phyloP scores from a whole-genome alignment of 148 eudicot species.

The Pharnaceum exiguum region DNA sequence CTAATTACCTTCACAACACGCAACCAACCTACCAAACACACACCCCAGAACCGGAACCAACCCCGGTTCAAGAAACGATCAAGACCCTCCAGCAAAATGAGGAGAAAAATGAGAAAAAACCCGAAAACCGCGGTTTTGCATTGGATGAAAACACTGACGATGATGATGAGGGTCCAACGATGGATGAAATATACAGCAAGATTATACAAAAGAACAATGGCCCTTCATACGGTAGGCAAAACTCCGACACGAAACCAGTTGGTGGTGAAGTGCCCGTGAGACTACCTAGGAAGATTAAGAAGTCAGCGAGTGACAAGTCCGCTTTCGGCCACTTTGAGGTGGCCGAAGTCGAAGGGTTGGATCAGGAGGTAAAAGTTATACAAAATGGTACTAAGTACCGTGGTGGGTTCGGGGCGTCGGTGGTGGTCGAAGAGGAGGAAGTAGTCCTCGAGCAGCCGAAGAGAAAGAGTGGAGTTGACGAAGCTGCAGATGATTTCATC shows the following conservation, averaged over 20 bases:
- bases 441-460: neutral
- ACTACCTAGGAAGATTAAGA: conserved; percentile 55
- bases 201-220: conserved; percentile 14
- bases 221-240: conserved; percentile 34
- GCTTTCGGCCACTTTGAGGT: conserved; percentile 18
- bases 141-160: too few relatives aligned
- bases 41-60: conserved; percentile 14
- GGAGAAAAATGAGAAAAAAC: neutral
- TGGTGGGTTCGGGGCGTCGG: too few relatives aligned
- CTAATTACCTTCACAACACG: conserved; percentile 10
- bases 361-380: too few relatives aligned
- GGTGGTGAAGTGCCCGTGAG: conserved; percentile 41
- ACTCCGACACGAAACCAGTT: conserved; percentile 50
- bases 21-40: conserved; percentile 6
- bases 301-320: conserved; percentile 50
- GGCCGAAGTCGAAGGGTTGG: neutral
- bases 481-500: conserved; percentile 75
- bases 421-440: neutral
- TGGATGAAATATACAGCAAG: conserved; percentile 63
- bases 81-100: conserved; percentile 9
- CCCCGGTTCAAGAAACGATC: neutral
- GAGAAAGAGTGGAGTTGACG: conserved; percentile 27
- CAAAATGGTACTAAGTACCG: too few relatives aligned
- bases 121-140: too few relatives aligned
- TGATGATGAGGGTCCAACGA: conserved; percentile 24